A percentile compares a stretch with the other conserved stretches of the same genome.
phyloP scores from a whole-genome alignment of 2,329 filamentous ascomycete genomes.

The Chaetomiaceae sp. region DNA sequence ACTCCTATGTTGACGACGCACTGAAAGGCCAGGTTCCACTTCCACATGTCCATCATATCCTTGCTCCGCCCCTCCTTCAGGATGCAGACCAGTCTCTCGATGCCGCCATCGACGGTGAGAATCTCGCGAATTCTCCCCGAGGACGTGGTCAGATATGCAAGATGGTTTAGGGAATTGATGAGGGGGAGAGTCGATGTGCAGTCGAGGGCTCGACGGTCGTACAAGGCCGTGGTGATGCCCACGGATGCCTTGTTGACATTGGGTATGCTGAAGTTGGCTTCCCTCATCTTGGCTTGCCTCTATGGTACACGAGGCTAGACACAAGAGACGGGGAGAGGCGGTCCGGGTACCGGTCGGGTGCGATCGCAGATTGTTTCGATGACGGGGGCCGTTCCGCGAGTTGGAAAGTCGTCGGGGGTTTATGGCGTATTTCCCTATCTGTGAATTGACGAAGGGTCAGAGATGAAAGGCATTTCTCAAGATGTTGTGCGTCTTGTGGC shows the following conservation, averaged over 20 bases:
- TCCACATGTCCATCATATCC: constrained; percentile 99
- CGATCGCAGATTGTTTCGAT: too few relatives aligned
- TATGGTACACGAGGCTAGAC: constrained; percentile 26
- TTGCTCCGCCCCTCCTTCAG: constrained; percentile 95
- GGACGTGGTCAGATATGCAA: constrained; percentile 96
- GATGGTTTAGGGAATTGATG: constrained; percentile 98
- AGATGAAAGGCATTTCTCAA: constrained; percentile 18
- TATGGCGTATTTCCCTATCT: constrained; percentile 7
- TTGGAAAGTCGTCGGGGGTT: constrained; percentile 3
- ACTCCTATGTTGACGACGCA: constrained; percentile 99
- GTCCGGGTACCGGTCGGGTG: neutral
- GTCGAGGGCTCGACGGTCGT: constrained; percentile 94
- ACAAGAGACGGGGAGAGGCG: constrained; percentile 23
- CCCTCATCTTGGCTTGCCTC: constrained; percentile 70
- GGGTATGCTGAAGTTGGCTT: constrained; percentile 99
- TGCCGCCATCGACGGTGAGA: constrained; percentile 95
- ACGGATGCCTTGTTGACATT: constrained; percentile 97
- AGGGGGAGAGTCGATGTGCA: constrained; percentile 96
- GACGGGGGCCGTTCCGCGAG: constrained; percentile 1
- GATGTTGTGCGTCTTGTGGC: constrained; percentile 19
- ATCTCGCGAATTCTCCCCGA: constrained; percentile 97
- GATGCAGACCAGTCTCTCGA: constrained; percentile 94
- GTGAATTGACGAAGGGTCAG: constrained; percentile 14
- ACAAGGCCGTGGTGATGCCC: constrained; percentile 96
- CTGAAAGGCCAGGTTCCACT: constrained; percentile 98